Base-by-base conservation (phyloP, 2,329 filamentous ascomycete species). In the Alternaria brassicae region DNA sequence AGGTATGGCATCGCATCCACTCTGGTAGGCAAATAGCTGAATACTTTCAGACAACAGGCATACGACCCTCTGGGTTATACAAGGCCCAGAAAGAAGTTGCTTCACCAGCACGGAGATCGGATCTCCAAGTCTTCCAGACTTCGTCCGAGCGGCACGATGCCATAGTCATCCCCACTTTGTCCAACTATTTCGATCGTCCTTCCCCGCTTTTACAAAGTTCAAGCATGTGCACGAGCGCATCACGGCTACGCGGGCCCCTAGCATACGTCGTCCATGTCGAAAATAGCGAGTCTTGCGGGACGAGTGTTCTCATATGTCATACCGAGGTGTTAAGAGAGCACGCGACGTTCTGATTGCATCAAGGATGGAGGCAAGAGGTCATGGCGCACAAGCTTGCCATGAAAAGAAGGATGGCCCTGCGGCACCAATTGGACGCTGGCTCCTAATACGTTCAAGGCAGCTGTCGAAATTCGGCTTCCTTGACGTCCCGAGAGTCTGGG, bases 171-270 rank as follows among this genome's bases (percentile, higher is more conserved):
- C 59, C 53, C 34, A 51, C 36, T 34, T 28, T 45, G 21, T 42
- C 42, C 51, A 56, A 19, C 28, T 34, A 44, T 47, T 51, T 50
- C 37, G 25, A 58, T 50, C 34, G 42, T 37, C 34, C 23, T 59
- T 65, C 61, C 67, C 67, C 67, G 59, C 63, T 60, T 61, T 62
- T 44, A 48, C 45, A 47, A 39, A 21, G 27, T 34, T 25, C 41
- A 61, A 53, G 53, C 12, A 39, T 53, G 17, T 45, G 27, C 50
- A 48, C 23, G 27, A 52, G 36, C 49, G 36, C 17, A 52, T 37
- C 25, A 52, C 12, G 21, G 30, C 44, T 36, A 32, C 47, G 34
- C 36, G 32, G 17, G 21, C 27, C 49, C 32, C 50, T 53, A 55
- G 51, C 36, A 56, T 19, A 48, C 15, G 17, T n/a, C 32, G 10